Conservation (phyloP, 2,329 filamentous ascomycete genomes). For the Fusarium mundagurra region DNA sequence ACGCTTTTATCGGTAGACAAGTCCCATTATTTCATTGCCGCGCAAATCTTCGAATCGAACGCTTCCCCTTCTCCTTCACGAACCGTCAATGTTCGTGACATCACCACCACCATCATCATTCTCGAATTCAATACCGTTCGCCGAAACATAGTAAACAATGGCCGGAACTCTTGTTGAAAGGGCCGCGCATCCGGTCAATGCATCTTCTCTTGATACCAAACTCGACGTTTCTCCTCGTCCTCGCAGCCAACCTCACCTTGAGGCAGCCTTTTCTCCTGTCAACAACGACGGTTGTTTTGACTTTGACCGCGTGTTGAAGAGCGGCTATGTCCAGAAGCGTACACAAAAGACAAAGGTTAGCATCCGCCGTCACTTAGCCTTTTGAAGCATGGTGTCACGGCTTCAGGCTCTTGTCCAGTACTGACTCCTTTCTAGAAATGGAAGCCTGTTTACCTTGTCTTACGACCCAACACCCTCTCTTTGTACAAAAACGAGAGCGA, state of each 20-base stretch:
- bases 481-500: slow-evolving; percentile 94
- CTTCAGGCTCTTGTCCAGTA: not conserved
- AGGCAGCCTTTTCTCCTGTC: slow-evolving; percentile 81
- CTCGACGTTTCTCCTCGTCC: slow-evolving; percentile 32
- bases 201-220: slow-evolving; percentile 23
- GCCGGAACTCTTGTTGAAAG: slow-evolving; percentile 40
- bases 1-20: not conserved
- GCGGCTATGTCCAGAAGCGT: slow-evolving; percentile 85
- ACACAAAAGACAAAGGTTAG: slow-evolving; percentile 92
- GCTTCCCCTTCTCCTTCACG: not conserved
- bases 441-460: slow-evolving; percentile 89
- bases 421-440: slow-evolving; percentile 71
- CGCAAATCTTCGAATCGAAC: not conserved
- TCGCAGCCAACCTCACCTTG: slow-evolving; percentile 53
- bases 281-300: slow-evolving; percentile 96
- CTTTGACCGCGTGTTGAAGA: slow-evolving; percentile 92
- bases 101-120: slow-evolving; percentile 7
- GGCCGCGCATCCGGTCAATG: slow-evolving; percentile 14
- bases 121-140: slow-evolving; percentile 6
- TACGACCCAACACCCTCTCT: slow-evolving; percentile 88
- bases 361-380: not conserved
- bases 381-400: not conserved
- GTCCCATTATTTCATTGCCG: not conserved
- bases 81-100: slow-evolving; percentile 34
- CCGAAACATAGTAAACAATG: slow-evolving; percentile 33